Base-by-base conservation (phyloP, 129 eudicot species). In the Apium graveolens region DNA sequence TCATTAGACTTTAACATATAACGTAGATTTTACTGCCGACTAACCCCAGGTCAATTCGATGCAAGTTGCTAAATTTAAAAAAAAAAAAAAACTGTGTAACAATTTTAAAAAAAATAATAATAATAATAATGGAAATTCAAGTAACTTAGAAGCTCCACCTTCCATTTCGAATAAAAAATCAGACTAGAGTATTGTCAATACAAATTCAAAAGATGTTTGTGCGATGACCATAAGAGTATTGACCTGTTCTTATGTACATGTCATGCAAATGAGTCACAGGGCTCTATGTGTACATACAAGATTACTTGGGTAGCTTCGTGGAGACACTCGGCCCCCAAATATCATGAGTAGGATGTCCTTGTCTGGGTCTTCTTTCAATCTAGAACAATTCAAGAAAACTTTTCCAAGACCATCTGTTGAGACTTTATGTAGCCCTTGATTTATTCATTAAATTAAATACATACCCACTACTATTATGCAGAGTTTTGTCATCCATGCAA, bases 301-400 rank as follows among this genome's bases (percentile, higher is more conserved):
- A 60, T 60, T 60, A n/a, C 68, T 60, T 11, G 68, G 68, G 68
- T n/a, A 9, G 68, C 29, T 60, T 60, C 68, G 68, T n/a, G 68
- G 68, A 60, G 32, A 34, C 32, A 60, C 68, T 7, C 16, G 26
- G 68, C 32, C 68, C 34, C 68, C 68, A n/a, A n/a, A n/a, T 11
- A n/a, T n/a, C 31, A 60, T n/a, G 31, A 10, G 5, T 7, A 24
- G 65, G 65, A 1, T 10, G 65, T 60, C 68, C 68, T n/a, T 60
- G 68, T 60, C 68, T 2, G 68, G 68, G 68, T 60, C 34, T 8
- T 13, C 65, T 24, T 55, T 21, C 31, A n/a, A 57, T 57, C 68
- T 11, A 60, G 68, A 60, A 60, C 32, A 27, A 26, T 26, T n/a
- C 68, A n/a, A 60, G 68, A 60, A n/a, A 60, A 60, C 68, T 60